phyloP scores from a whole-genome alignment of 352 stramenopile species.

The Blastocystis sp. region DNA sequence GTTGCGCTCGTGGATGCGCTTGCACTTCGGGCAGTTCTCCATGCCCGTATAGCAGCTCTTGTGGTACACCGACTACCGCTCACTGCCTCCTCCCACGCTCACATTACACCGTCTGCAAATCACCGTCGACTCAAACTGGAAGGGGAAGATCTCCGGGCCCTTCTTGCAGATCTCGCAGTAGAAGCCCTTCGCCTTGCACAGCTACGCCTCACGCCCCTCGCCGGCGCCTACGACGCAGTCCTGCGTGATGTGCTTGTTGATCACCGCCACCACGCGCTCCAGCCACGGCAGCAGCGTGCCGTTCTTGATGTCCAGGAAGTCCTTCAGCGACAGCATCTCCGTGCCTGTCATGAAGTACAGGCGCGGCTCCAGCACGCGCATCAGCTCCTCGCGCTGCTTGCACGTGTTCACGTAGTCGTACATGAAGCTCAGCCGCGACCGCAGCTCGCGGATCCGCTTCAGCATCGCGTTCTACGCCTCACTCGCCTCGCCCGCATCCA shows the following conservation, averaged over 20 bases:
- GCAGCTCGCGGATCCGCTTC: background rate
- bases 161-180: constrained; percentile 63
- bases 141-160: constrained; percentile 44
- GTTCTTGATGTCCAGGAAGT: constrained; percentile 44
- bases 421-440: constrained; percentile 28
- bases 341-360: constrained; percentile 63
- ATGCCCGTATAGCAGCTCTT: constrained; percentile 35
- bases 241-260: constrained; percentile 40
- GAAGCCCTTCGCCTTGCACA: constrained; percentile 62
- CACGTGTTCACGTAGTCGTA: constrained; percentile 63
- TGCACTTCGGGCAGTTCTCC: constrained; percentile 65
- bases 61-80: constrained; percentile 43
- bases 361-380: constrained; percentile 26
- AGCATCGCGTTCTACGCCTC: background rate
- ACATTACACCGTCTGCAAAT: constrained; percentile 59
- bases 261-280: background rate
- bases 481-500: background rate
- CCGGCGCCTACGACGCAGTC: constrained; percentile 14
- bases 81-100: background rate
- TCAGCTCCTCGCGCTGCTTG: constrained; percentile 44
- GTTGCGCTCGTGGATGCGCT: constrained; percentile 8
- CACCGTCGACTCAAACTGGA: constrained; percentile 40
- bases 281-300: constrained; percentile 54
- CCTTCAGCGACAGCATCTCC: constrained; percentile 60
- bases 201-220: background rate